Evolutionary conservation across 2,329 filamentous ascomycete species (phyloP), one percentile per base, ranked within the genome.

Genomic region (Graphilbum ipis-grandicollis): DNA sequence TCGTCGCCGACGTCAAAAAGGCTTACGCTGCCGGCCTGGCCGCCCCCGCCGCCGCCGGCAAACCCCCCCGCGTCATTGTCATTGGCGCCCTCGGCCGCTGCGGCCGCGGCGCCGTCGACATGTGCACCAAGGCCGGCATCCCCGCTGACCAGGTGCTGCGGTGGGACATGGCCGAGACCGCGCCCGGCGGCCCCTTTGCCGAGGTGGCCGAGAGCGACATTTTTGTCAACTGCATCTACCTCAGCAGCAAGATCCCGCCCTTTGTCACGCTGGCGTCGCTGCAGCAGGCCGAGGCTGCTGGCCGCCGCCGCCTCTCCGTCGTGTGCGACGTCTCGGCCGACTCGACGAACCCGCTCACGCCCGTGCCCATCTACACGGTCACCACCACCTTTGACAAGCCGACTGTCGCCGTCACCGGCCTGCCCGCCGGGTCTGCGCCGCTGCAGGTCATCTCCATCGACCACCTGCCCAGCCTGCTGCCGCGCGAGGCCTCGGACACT

Each of bases 141-240:
- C 65, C 74, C 13, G 67, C 72, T 18, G 65, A 72, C 46, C 70
- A 79, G 48, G 78, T 93, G 48, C 49, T 68, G 45, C 62, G 65
- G 47, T 73, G 67, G 68, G 85, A 93, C 62, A 68, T 93, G 53
- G 68, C 69, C 23, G 83, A 93, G 68, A 93, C 84, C 29, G 65
- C 66, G 40, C 69, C 68, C 55, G 72, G 75, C 38, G 83, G 83
- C 1, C 83, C 83, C 9, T 90, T 86, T 58, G 57, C 65, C 43
- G 82, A 90, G 60, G 85, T 92, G 49, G 63, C 75, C 33, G 70
- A 83, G 56, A 68, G 63, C 42, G 75, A 82, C 49, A 77, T 84
- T 52, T 83, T 85, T 53, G 66, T 90, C 55, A 92, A 90, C 64
- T 85, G 79, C 68, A 88, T 93, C 55, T 93, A 93, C 60, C 74